Base-by-base conservation (phyloP, 2,329 filamentous ascomycete species). In the Apiospora rasikravindrae region DNA sequence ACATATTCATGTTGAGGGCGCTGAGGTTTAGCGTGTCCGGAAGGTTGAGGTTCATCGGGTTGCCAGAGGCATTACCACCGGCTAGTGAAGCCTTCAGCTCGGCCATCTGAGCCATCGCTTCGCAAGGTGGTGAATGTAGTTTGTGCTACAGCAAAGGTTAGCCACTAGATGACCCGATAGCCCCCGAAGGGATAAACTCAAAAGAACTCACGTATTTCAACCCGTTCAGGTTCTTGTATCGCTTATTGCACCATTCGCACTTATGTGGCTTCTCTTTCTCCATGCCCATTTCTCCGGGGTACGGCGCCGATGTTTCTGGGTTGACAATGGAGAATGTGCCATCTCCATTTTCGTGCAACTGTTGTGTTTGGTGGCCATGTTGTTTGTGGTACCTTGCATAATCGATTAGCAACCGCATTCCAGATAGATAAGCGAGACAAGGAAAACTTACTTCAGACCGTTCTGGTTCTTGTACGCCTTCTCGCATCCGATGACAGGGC, bases 391-490 rank as follows among this genome's bases (percentile, higher is more conserved):
- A 91, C 80, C 89, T 64, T 91, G 74, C 73, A 74, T 74, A 73
- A 71, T 69, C 68, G 70, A 77, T 82, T 77, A 83, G 79, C 78
- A 29, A 16, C 40, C n/a, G 44, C 66, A 68, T 68, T 45, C 68
- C 37, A 26, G 33, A 44, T 4, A 69, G 68, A 24, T n/a, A 10
- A 47, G 67, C 71, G 72, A 37, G 69, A 40, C 33, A 70, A 66
- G 67, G n/a, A 40, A 71, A 73, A 84, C 86, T 77, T 94, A 99
- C 89, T 98, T 99, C 71, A 99, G 87, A 69, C 96, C 96, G 77
- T 99, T 99, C 82, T 98, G 96, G 82, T 99, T 99, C 88, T 99
- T 99, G 86, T 99, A 99, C 0, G 96, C 96, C 87, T 99, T 99
- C 83, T 98, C 96, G 80, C 96, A 99, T 7, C 96, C 96, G 81